Evolutionary conservation across 768 basidiomycete species (phyloP).

Genomic region (Phaeotremella skinneri): DNA sequence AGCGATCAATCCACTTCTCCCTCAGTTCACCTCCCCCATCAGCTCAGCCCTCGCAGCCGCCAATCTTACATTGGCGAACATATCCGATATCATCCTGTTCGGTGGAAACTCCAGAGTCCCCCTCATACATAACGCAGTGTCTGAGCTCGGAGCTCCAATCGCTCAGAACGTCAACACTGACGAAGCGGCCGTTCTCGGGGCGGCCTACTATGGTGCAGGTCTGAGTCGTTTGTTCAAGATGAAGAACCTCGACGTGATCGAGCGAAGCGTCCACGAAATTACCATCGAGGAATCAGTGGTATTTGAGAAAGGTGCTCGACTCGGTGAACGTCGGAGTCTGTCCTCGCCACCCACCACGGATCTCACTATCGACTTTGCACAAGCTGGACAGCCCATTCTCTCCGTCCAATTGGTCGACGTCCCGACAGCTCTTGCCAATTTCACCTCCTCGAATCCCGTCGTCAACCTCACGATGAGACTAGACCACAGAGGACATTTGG

Average conservation of each 20-base stretch:
- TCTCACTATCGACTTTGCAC: conserved; percentile 72
- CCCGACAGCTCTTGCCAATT: conserved; percentile 70
- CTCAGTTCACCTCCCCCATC: conserved; percentile 34
- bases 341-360: conserved; percentile 83
- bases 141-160: conserved; percentile 76
- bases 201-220: conserved; percentile 85
- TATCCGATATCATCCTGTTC: conserved; percentile 77
- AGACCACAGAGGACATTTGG: conserved; percentile 81
- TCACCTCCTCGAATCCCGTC: conserved; percentile 80
- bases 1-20: conserved; percentile 41
- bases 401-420: conserved; percentile 73
- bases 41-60: conserved; percentile 26
- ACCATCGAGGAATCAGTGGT: conserved; percentile 53
- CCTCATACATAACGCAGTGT: conserved; percentile 80
- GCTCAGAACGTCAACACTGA: conserved; percentile 95
- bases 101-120: conserved; percentile 88
- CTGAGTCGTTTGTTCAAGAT: conserved; percentile 90
- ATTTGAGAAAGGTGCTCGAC: conserved; percentile 74
- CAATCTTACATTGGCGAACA: conserved; percentile 20
- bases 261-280: conserved; percentile 73
- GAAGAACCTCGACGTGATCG: conserved; percentile 82
- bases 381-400: conserved; percentile 65
- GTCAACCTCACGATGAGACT: conserved; percentile 80
- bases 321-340: conserved; percentile 78
- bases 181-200: conserved; percentile 90